A percentile compares a stretch with the other conserved stretches of the same genome.
These are phyloP conservation scores for Phlebopus sp. DNA, from an alignment of 1,284 basidiomycete species.

Conservation along the genomic window DNA sequence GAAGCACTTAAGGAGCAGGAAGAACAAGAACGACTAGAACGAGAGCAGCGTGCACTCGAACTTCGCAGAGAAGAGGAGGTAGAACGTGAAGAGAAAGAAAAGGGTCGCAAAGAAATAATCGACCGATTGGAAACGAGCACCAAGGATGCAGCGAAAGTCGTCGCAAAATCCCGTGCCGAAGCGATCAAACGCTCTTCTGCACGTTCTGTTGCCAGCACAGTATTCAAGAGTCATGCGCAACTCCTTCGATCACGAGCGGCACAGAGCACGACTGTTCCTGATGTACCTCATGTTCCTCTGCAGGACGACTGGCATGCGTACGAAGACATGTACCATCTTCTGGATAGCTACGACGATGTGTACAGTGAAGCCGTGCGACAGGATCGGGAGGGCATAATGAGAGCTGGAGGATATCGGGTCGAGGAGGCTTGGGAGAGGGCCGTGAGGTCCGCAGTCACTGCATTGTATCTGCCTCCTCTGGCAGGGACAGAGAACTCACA, in stretches of 20 bases:
- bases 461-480: constrained; percentile 56
- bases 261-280: constrained; percentile 59
- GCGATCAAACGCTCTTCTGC: constrained; percentile 57
- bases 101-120: constrained; percentile 71
- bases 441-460: constrained; percentile 72
- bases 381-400: constrained; percentile 77
- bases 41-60: constrained; percentile 69
- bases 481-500: constrained; percentile 24
- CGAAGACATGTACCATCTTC: constrained; percentile 61
- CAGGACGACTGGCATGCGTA: constrained; percentile 75
- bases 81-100: constrained; percentile 75
- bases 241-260: constrained; percentile 56
- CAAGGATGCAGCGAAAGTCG: constrained; percentile 64
- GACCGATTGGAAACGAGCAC: constrained; percentile 75
- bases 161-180: constrained; percentile 67
- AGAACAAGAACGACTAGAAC: constrained; percentile 67
- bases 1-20: constrained; percentile 72
- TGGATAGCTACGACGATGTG: constrained; percentile 63
- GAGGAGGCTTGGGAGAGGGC: constrained; percentile 88
- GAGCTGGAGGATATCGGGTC: constrained; percentile 81
- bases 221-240: constrained; percentile 49
- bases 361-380: constrained; percentile 71
- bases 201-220: constrained; percentile 45
- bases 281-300: constrained; percentile 72
- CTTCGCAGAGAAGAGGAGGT: constrained; percentile 69